Conservation (phyloP, 2,329 filamentous ascomycete genomes). For the Alternaria sp. region DNA sequence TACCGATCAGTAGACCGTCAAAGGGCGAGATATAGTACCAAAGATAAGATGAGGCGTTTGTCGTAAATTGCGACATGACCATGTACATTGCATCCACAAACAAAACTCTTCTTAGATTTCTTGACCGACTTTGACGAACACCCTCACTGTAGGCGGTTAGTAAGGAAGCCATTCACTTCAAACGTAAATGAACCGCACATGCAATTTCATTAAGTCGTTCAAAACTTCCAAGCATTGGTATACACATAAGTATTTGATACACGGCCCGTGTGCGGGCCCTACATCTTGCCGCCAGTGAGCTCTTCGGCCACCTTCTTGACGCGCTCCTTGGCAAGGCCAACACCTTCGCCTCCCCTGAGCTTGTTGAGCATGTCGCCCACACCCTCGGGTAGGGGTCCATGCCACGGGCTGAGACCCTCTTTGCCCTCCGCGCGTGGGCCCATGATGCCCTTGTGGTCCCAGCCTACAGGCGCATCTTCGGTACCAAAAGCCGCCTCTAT, state of each 20-base stretch:
- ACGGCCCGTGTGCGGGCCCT: neutral
- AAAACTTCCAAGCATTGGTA: neutral
- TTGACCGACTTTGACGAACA: neutral
- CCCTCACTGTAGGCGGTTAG: neutral
- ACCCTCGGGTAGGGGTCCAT: conserved; percentile 41
- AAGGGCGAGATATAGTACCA: neutral
- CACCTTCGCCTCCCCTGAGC: conserved; percentile 47
- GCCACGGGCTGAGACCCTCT: conserved; percentile 44
- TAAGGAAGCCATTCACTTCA: neutral
- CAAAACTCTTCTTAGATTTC: neutral
- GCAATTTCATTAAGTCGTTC: neutral
- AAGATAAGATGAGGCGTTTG: neutral
- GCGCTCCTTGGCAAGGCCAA: conserved; percentile 62
- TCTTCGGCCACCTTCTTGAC: conserved; percentile 71
- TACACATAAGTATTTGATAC: conserved; percentile 2
- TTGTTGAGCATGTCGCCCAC: conserved; percentile 45
- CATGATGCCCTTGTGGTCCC: conserved; percentile 37
- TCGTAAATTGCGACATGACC: neutral
- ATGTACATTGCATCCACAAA: neutral
- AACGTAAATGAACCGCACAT: neutral
- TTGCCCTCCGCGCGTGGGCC: conserved; percentile 27
- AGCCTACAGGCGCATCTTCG: conserved; percentile 56
- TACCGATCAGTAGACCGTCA: neutral
- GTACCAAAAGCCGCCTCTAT: conserved; percentile 81
- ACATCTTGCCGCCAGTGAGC: conserved; percentile 71